Evolutionary conservation across 1,139 yeast genomes (phyloP).

Genomic region (Debaryomyces nepalensis): DNA sequence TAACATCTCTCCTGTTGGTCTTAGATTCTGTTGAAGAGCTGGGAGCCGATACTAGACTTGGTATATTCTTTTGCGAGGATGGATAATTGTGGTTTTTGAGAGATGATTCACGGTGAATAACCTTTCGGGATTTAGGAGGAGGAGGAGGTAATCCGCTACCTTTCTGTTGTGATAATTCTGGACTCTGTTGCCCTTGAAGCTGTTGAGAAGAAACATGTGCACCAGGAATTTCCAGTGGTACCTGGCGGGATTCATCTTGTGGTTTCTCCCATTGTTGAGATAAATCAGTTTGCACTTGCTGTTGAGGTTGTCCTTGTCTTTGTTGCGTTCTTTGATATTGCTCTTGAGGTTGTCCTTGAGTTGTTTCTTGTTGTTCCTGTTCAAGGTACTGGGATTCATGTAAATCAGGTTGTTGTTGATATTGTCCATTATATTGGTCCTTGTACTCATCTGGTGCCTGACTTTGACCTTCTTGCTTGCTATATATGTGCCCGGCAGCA

Average conservation of each 20-base stretch:
- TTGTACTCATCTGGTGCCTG: no score
- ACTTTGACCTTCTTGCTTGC: no score
- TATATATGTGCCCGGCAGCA: no score
- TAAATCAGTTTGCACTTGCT: conserved; percentile 11
- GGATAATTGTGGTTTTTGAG: conserved; percentile 5
- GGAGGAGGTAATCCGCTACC: conserved; percentile 44
- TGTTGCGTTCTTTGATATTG: conserved; percentile 13
- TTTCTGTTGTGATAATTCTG: conserved; percentile 1
- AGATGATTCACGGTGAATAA: conserved; percentile 28
- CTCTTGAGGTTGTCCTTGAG: conserved; percentile 11
- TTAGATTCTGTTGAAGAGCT: conserved; percentile 4
- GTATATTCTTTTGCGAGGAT: conserved; percentile 9
- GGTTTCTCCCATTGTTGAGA: no score
- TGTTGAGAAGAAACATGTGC: not conserved
- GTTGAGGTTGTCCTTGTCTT: conserved; percentile 16
- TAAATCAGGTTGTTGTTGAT: conserved; percentile 8
- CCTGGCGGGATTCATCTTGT: no score
- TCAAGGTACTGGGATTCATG: conserved; percentile 15
- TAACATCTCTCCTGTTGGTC: conserved; percentile 48
- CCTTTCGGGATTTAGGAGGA: conserved; percentile 79
- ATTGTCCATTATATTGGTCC: no score
- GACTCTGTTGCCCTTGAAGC: not conserved
- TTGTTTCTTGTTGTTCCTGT: conserved; percentile 18
- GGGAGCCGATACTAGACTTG: conserved; percentile 13
- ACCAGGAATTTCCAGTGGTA: not conserved